phyloP scores from a whole-genome alignment of 495 filamentous ascomycete species.

The Trichocladium antarcticum region DNA sequence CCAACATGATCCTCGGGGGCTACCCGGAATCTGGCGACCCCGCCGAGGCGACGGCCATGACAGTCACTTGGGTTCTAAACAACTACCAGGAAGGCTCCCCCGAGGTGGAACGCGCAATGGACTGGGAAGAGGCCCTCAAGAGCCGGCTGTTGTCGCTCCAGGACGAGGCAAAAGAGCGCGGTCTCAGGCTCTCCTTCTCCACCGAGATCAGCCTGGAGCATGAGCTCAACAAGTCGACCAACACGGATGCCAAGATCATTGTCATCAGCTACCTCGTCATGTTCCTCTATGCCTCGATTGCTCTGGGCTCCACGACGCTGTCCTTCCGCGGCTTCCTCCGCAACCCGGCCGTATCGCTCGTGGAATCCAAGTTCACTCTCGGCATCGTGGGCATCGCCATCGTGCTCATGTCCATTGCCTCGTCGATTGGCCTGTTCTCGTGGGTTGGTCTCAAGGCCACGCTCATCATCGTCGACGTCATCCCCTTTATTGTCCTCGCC shows the following conservation, averaged over 20 bases:
- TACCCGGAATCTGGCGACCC: conserved; percentile 55
- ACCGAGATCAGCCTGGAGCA: conserved; percentile 89
- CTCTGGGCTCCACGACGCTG: conserved; percentile 76
- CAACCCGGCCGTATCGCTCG: conserved; percentile 72
- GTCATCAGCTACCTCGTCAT: conserved; percentile 97
- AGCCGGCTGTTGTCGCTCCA: conserved; percentile 58
- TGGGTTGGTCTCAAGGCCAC: conserved; percentile 83
- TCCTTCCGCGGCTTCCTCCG: conserved; percentile 59
- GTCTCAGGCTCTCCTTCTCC: conserved; percentile 81
- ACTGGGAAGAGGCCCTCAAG: conserved; percentile 77
- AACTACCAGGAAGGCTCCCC: conserved; percentile 65
- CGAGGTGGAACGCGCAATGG: conserved; percentile 60
- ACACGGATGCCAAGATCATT: conserved; percentile 95
- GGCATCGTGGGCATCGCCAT: conserved; percentile 88
- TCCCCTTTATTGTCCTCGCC: conserved; percentile 90
- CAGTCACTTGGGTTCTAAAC: conserved; percentile 92
- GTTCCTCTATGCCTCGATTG: conserved; percentile 92
- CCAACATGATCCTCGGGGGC: conserved; percentile 76
- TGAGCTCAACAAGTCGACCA: conserved; percentile 90
- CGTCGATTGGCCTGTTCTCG: conserved; percentile 88
- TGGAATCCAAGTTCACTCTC: conserved; percentile 91
- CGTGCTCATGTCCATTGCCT: conserved; percentile 92
- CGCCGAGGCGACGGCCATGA: conserved; percentile 65
- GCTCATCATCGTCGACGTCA: conserved; percentile 95
- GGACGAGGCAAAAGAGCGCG: conserved; percentile 64